These are phyloP conservation scores for Lactarius trivialis DNA, from an alignment of 768 basidiomycete genomes.

Conservation along the genomic window DNA sequence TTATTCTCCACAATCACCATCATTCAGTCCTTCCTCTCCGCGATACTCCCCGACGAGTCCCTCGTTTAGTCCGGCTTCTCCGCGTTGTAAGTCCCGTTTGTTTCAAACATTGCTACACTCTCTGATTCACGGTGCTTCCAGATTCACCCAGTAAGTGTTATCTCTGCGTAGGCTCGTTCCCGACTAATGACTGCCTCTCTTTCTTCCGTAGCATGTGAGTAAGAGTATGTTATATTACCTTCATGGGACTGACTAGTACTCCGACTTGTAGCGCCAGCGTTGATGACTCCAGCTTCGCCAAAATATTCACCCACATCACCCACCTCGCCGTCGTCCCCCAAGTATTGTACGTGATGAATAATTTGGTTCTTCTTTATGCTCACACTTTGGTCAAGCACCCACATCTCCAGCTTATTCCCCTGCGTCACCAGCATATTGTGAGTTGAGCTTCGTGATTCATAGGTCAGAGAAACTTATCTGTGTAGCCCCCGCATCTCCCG, in stretches of 20 bases:
- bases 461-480: conserved; percentile 13
- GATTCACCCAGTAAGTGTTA: conserved; percentile 73
- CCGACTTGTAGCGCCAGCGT: conserved; percentile 54
- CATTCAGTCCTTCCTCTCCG: conserved; percentile 88
- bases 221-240: not conserved
- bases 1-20: conserved; percentile 87
- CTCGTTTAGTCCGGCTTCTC: conserved; percentile 83
- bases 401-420: conserved; percentile 86
- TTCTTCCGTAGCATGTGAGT: conserved; percentile 54
- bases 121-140: conserved; percentile 27
- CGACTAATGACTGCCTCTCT: conserved; percentile 26
- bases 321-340: conserved; percentile 87
- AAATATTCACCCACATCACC: conserved; percentile 94
- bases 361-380: conserved; percentile 5
- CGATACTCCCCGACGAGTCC: conserved; percentile 85
- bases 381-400: conserved; percentile 47
- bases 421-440: conserved; percentile 79
- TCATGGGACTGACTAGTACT: conserved; percentile 16
- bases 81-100: conserved; percentile 56
- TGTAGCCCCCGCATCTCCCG: conserved; percentile 75
- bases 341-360: conserved; percentile 61
- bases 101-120: conserved; percentile 17
- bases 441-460: conserved; percentile 28
- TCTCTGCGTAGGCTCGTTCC: not conserved
- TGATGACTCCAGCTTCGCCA: conserved; percentile 85